Conservation (phyloP, 2,329 filamentous ascomycete species). For the Talaromyces sp. region DNA sequence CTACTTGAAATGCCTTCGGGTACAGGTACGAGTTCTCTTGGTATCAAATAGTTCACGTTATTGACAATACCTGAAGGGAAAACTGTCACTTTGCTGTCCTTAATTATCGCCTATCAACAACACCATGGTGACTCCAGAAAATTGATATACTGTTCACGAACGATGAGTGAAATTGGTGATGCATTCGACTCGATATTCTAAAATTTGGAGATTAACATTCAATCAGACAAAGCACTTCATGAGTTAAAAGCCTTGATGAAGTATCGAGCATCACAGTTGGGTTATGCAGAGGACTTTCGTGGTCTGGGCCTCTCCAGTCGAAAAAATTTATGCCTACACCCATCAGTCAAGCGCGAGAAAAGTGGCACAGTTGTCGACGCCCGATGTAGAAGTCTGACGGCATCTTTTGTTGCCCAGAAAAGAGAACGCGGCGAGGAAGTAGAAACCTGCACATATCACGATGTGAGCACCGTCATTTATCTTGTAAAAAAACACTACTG, state of each 20-base stretch:
- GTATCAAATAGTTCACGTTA: background rate
- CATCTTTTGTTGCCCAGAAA: constrained; percentile 95
- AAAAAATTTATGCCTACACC: constrained; percentile 95
- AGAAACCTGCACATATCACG: constrained; percentile 91
- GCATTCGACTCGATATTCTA: background rate
- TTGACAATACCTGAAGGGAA: constrained; percentile 43
- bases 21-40: constrained; percentile 52
- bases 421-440: constrained; percentile 93
- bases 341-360: constrained; percentile 92
- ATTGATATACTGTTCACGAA: constrained; percentile 97
- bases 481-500: constrained; percentile 11
- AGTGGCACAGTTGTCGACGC: constrained; percentile 91
- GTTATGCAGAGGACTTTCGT: constrained; percentile 84
- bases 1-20: constrained; percentile 99
- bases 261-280: constrained; percentile 84
- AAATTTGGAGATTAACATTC: background rate
- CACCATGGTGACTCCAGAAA: constrained; percentile 90
- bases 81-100: constrained; percentile 86
- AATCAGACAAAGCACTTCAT: constrained; percentile 76
- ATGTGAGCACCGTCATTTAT: constrained; percentile 48
- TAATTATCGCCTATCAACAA: constrained; percentile 96
- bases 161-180: constrained; percentile 84
- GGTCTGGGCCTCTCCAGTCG: constrained; percentile 89
- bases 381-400: constrained; percentile 89
- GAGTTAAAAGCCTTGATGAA: constrained; percentile 93